phyloP scores from a whole-genome alignment of 495 filamentous ascomycete genomes.

The Aspergillus mulundensis region DNA sequence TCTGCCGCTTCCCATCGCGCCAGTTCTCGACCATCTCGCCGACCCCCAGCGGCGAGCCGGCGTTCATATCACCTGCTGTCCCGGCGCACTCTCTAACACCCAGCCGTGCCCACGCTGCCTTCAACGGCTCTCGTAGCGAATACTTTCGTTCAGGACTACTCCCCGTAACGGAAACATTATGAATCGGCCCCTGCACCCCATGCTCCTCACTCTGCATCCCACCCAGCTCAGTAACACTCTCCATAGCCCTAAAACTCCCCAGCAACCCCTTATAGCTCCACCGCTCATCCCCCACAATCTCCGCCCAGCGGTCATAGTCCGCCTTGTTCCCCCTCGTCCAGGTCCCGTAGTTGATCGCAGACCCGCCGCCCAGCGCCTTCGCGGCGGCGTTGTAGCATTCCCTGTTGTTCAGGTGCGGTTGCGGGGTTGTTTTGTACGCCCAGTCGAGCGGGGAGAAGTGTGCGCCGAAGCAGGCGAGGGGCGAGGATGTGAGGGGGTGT shows the following conservation, averaged over 20 bases:
- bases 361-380: constrained; percentile 28
- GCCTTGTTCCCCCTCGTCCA: constrained; percentile 32
- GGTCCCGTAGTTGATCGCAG: constrained; percentile 29
- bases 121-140: constrained; percentile 26
- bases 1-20: constrained; percentile 27
- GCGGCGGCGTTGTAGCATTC: constrained; percentile 19
- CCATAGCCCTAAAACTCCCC: constrained; percentile 30
- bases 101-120: constrained; percentile 17
- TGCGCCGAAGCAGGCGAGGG: constrained; percentile 2
- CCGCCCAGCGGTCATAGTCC: constrained; percentile 37
- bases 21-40: constrained; percentile 29
- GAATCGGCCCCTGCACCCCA: constrained; percentile 13
- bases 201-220: background rate
- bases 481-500: constrained; percentile 17
- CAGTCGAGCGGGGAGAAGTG: constrained; percentile 25
- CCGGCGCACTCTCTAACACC: constrained; percentile 17
- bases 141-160: constrained; percentile 32
- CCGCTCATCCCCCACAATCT: constrained; percentile 21
- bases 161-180: constrained; percentile 13
- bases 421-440: constrained; percentile 23
- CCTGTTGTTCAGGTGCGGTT: constrained; percentile 23
- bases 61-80: constrained; percentile 25
- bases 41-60: constrained; percentile 26
- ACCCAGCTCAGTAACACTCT: constrained; percentile 13
- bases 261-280: constrained; percentile 33